A percentile compares a stretch with the other conserved stretches of the same genome.
Evolutionary conservation across 1,284 basidiomycete species (phyloP).

Genomic region (Malassezia sp.): DNA sequence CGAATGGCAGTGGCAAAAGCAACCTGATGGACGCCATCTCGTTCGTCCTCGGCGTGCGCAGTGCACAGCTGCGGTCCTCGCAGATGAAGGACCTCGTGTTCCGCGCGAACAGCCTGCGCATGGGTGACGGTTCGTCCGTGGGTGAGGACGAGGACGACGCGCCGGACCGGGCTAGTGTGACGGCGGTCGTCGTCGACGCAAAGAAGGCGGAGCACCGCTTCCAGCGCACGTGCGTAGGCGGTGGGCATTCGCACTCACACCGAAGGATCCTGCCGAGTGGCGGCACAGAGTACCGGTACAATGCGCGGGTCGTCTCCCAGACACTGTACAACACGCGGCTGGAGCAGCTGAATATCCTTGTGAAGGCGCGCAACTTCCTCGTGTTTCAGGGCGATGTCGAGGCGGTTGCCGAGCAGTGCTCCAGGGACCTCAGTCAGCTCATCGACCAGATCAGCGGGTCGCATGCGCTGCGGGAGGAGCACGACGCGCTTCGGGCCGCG

Average conservation of each 20-base stretch:
- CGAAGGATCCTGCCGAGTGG: slow-evolving; percentile 77
- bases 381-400: slow-evolving; percentile 98
- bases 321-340: slow-evolving; percentile 35
- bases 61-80: slow-evolving; percentile 77
- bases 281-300: slow-evolving; percentile 52
- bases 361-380: slow-evolving; percentile 98
- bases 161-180: slow-evolving; percentile 84
- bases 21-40: slow-evolving; percentile 99
- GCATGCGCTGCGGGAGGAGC: slow-evolving; percentile 73
- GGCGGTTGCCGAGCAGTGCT: slow-evolving; percentile 86
- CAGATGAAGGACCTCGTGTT: slow-evolving; percentile 92
- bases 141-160: slow-evolving; percentile 54
- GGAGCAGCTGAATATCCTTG: slow-evolving; percentile 65
- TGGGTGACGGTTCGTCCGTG: slow-evolving; percentile 12
- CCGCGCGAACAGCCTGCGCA: slow-evolving; percentile 49
- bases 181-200: slow-evolving; percentile 73
- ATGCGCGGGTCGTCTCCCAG: slow-evolving; percentile 28
- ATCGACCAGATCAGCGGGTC: slow-evolving; percentile 75
- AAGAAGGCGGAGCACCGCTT: slow-evolving; percentile 74
- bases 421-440: slow-evolving; percentile 74
- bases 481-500: slow-evolving; percentile 73
- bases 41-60: slow-evolving; percentile 92
- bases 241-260: too few species aligned
- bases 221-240: slow-evolving; percentile 64
- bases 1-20: slow-evolving; percentile 97